A percentile compares a stretch with the other conserved stretches of the same genome.
phyloP scores from a whole-genome alignment of 2,329 filamentous ascomycete species.

The Aureobasidium mangrovei region DNA sequence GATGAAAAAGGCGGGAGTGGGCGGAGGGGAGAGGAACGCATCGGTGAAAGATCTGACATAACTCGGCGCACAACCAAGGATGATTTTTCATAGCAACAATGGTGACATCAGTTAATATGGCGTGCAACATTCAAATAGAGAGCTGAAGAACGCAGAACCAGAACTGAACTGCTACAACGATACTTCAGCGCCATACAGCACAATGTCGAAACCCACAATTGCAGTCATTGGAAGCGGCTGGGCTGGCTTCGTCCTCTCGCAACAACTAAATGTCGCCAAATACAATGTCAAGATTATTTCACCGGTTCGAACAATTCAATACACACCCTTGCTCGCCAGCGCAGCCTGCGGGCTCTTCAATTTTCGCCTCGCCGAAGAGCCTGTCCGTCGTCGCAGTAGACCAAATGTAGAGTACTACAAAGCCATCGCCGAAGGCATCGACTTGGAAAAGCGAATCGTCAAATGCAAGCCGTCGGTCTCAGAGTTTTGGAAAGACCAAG shows the following conservation, averaged over 20 bases:
- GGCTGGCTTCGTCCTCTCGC: constrained; percentile 33
- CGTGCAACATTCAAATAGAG: neutral
- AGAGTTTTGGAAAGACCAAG: constrained; percentile 24
- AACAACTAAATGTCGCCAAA: constrained; percentile 28
- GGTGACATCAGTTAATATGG: neutral
- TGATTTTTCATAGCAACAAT: neutral
- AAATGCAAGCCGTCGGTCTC: constrained; percentile 28
- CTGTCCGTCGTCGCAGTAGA: constrained; percentile 30
- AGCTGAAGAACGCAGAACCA: neutral
- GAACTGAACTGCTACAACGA: neutral
- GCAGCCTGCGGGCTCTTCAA: constrained; percentile 39
- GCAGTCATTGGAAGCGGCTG: constrained; percentile 34
- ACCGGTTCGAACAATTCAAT: constrained; percentile 34
- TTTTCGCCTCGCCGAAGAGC: constrained; percentile 38
- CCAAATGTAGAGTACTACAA: constrained; percentile 31
- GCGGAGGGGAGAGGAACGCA: neutral
- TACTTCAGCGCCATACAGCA: neutral
- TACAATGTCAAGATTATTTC: constrained; percentile 36
- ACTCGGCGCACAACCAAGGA: neutral
- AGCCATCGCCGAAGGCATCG: constrained; percentile 31
- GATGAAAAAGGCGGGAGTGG: too few relatives aligned
- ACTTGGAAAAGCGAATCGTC: constrained; percentile 29
- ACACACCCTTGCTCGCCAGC: constrained; percentile 38
- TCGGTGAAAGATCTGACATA: neutral
- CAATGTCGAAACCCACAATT: constrained; percentile 16